A percentile compares a stretch with the other conserved stretches of the same genome.
Conservation (phyloP, 1,284 basidiomycete species). For the Austroboletus niveus region DNA sequence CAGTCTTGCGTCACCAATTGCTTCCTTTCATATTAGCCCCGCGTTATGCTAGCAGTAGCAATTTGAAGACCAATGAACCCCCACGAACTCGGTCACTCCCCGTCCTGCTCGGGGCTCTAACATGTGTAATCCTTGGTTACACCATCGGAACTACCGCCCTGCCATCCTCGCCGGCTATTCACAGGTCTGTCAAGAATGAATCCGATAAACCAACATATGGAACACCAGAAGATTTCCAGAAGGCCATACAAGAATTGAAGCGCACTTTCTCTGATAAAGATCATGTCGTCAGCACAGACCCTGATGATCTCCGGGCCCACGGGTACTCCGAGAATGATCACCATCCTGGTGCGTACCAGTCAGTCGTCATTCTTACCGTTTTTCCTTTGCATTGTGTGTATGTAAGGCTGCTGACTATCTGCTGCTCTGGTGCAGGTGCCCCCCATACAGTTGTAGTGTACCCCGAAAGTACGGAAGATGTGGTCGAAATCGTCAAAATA, state of each 20-base stretch:
- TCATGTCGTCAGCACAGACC: constrained; percentile 49
- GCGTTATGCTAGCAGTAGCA: constrained; percentile 15
- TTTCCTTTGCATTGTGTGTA: not conserved
- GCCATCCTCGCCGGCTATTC: not conserved
- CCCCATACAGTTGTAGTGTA: constrained; percentile 54
- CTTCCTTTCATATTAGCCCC: too few species aligned
- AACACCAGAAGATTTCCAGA: constrained; percentile 47
- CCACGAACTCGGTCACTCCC: constrained; percentile 5
- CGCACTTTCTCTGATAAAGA: constrained; percentile 33
- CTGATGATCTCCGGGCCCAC: constrained; percentile 52
- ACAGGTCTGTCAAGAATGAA: constrained; percentile 1
- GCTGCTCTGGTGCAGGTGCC: constrained; percentile 31
- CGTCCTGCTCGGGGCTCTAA: constrained; percentile 21
- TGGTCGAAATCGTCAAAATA: constrained; percentile 64
- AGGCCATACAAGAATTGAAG: constrained; percentile 49
- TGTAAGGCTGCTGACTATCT: not conserved
- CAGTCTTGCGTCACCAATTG: too few species aligned
- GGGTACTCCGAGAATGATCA: constrained; percentile 59
- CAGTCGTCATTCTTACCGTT: not conserved
- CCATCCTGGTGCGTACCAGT: constrained; percentile 48
- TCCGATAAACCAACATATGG: constrained; percentile 38
- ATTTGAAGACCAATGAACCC: not conserved
- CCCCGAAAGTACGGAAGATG: constrained; percentile 61
- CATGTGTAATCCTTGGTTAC: constrained; percentile 28
- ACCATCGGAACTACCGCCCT: constrained; percentile 13